Base-by-base conservation (phyloP, 768 basidiomycete genomes). In the Phaeotremella skinneri region DNA sequence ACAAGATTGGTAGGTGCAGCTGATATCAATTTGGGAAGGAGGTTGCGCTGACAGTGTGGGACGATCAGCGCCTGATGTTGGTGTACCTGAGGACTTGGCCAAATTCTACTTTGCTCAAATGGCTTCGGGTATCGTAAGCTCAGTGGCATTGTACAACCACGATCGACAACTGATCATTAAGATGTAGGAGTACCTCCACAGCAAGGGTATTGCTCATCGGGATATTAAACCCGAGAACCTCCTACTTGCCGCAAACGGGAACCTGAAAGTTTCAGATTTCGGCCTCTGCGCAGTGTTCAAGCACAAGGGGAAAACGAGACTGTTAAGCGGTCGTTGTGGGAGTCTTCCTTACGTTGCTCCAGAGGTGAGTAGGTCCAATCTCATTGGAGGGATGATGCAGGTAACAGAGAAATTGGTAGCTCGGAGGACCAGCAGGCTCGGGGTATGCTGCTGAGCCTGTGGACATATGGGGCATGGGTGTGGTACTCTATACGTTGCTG, bases 151-250 rank as follows among this genome's bases (percentile, higher is more conserved):
- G 4, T 41, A 48, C 25, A 42, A 21, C 55, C 57, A 26, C 23
- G 32, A 37, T 49, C 50, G 51, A 31, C 4, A 37, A 2, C 45
- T 58, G 23, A 56, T 23, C 11, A 29, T 32, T 5, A 39, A 4
- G 16, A 32, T 41, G 14, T 54, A 94, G 91, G 80, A 82, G 29
- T 94, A 89, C 76, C 87, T 97, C 29, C 93, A 97, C 69, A 75
- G 71, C 6, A 85, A 90, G 78, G 96, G 96, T 2, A 88, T 99
- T 20, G 93, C 90, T 68, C 96, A 99, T 73, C 85, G 96, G 34
- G 96, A 99, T 68, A 82, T 99, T 55, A 99, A 99, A 72, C 96
- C 96, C 0, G 96, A 99, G 76, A 99, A 99, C 66, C 75, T 97
- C 17, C 83, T 99, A 2, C 83, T 99, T 0, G 87, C 91, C 59